Conservation (phyloP, 140 eudicot species). For the Anethum foeniculum region DNA sequence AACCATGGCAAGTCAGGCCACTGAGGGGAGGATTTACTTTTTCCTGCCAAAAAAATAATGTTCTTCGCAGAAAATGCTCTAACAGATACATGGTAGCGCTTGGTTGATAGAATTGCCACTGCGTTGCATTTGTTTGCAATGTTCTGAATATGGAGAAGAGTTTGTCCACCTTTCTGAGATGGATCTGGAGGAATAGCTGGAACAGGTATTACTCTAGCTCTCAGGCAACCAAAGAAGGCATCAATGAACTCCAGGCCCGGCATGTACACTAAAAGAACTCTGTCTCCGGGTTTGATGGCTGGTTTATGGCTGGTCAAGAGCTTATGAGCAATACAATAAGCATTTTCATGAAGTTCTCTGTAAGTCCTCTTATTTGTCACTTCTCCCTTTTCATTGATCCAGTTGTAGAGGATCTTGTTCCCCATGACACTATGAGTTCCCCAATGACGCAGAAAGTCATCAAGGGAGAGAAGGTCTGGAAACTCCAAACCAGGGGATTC, state of each 20-base stretch:
- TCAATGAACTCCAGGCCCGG: slow-evolving; percentile 47
- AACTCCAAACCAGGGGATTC: slow-evolving; percentile 34
- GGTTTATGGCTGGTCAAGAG: slow-evolving; percentile 39
- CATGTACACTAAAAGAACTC: slow-evolving; percentile 36
- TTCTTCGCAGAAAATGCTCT: slow-evolving; percentile 33
- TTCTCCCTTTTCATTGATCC: slow-evolving; percentile 44
- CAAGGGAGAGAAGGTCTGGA: slow-evolving; percentile 31
- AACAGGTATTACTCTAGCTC: slow-evolving; percentile 43
- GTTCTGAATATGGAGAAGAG: slow-evolving; percentile 40
- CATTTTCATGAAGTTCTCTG: slow-evolving; percentile 29
- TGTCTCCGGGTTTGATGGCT: slow-evolving; percentile 31
- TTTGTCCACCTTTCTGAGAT: slow-evolving; percentile 37
- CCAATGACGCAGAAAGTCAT: slow-evolving; percentile 39
- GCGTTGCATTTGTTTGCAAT: slow-evolving; percentile 38
- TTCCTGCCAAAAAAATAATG: slow-evolving; percentile 24
- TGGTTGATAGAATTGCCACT: slow-evolving; percentile 40
- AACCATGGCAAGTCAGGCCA: slow-evolving; percentile 50
- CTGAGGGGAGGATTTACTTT: slow-evolving; percentile 23
- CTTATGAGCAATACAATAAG: slow-evolving; percentile 28
- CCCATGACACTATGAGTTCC: slow-evolving; percentile 25
- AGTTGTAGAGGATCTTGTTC: slow-evolving; percentile 33
- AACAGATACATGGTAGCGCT: slow-evolving; percentile 32
- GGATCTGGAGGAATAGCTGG: slow-evolving; percentile 54
- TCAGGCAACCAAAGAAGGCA: slow-evolving; percentile 38
- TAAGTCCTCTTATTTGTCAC: slow-evolving; percentile 23